Conservation (phyloP, 2,329 filamentous ascomycete species). For the Ophiostoma montium region DNA sequence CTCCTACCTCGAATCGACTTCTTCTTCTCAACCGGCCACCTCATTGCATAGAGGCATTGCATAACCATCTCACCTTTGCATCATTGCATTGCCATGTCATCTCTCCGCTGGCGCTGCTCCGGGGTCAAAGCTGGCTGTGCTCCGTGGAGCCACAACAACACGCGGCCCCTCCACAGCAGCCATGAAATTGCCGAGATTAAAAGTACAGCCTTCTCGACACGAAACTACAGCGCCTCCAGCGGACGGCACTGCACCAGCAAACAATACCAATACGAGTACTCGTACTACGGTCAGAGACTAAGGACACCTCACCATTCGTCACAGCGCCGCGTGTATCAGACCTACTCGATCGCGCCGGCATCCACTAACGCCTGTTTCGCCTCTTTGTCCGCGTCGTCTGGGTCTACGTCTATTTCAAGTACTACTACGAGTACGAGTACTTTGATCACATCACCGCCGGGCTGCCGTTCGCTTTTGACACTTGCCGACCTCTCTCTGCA, state of each 20-base stretch:
- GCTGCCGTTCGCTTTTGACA: slow-evolving; percentile 1
- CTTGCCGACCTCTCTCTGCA: background rate
- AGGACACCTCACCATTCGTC: slow-evolving; percentile 20
- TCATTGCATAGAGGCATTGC: too few species aligned
- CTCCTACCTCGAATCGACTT: too few species aligned
- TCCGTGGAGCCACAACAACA: background rate
- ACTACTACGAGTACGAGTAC: slow-evolving; percentile 6
- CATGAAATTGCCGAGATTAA: background rate
- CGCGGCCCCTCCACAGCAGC: slow-evolving; percentile 1
- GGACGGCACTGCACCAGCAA: background rate
- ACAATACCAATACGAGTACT: background rate
- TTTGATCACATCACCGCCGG: background rate
- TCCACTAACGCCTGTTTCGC: background rate
- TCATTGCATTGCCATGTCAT: too few species aligned
- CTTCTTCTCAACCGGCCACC: background rate
- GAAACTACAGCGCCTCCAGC: background rate
- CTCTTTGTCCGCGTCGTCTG: background rate
- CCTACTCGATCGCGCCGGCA: slow-evolving; percentile 13
- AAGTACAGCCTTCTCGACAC: background rate
- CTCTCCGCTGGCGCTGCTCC: slow-evolving; percentile 9
- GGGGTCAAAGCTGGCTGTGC: slow-evolving; percentile 2
- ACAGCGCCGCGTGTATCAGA: slow-evolving; percentile 19
- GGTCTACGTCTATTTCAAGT: slow-evolving; percentile 13
- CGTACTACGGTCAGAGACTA: slow-evolving; percentile 11
- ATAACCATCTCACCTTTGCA: background rate